phyloP scores from a whole-genome alignment of 2,329 filamentous ascomycete genomes.

The Fusarium ambrosium region DNA sequence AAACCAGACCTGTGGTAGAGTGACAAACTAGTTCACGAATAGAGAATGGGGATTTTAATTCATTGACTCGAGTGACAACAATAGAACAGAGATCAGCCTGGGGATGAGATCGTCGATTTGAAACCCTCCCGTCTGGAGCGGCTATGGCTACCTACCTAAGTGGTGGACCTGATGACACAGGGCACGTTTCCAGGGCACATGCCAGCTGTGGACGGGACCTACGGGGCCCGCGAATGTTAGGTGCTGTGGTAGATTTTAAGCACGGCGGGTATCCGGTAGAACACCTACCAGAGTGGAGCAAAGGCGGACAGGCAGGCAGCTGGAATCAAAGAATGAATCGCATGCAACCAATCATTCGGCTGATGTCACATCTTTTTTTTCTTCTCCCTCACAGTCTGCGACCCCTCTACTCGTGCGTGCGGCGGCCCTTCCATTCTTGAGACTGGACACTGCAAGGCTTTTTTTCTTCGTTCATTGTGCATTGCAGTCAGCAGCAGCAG shows the following conservation, averaged over 20 bases:
- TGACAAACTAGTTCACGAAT: background rate
- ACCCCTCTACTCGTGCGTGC: background rate
- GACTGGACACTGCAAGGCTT: background rate
- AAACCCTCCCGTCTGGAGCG: background rate
- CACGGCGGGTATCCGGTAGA: background rate
- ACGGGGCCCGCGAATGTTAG: background rate
- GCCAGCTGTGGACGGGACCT: background rate
- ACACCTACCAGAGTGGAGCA: background rate
- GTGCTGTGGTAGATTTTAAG: background rate
- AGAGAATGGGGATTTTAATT: background rate
- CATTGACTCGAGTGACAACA: background rate
- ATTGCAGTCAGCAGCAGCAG: background rate
- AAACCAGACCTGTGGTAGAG: background rate
- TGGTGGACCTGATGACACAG: background rate
- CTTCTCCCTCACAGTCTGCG: background rate
- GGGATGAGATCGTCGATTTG: background rate
- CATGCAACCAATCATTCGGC: background rate
- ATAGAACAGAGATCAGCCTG: background rate
- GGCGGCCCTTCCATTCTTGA: background rate
- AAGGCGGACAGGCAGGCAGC: background rate
- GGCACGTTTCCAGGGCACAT: constrained; percentile 3
- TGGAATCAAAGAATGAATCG: constrained; percentile 3
- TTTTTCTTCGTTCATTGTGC: background rate
- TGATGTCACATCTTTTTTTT: constrained; percentile 1
- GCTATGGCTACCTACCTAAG: background rate